Evolutionary conservation across 1,139 yeast genomes (phyloP), one percentile per base, ranked within the genome.

Genomic region (Nakaseomyces sp.): DNA sequence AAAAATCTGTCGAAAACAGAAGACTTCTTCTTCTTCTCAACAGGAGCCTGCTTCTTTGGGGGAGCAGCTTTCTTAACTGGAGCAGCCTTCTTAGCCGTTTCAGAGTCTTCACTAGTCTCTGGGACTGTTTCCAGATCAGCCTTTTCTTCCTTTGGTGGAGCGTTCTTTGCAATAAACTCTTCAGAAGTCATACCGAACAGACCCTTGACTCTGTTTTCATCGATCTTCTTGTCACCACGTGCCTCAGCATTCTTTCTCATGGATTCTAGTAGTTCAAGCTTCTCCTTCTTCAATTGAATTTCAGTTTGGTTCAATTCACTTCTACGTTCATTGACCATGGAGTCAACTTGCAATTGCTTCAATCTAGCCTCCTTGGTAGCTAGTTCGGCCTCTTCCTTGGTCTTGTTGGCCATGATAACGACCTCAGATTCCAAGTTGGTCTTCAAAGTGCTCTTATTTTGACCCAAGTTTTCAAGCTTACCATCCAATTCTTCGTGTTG

Each of bases 311-410:
- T 56, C 35, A 61, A 46, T 38, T 59, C 57, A 42, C 55, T 52
- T 40, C 57, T 56, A 40, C 61, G 57, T 44, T 58, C 59, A 46
- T 59, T 59, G 42, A 60, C 48, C 42, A 57, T 40, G 17, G 61
- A 55, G 43, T 58, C 64, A 15, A 57, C 54, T 44, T 61, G 59
- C 30, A 57, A 46, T 43, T 59, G 61, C 43, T 55, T 58, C 42
- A 60, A 42, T 18, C 58, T 57, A 9, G 59, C 57, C 41, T 59
- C 58, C 38, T 61, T 58, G 9, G 58, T 43, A 1, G 65, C 55
- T 26, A 58, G 45, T 18, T 50, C 54, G 33, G 63, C 60, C 43
- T 53, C 52, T 44, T 58, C 61, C 39, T 58, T 55, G 9, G 57
- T 57, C 39, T 50, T 55, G 22, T 55, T 50, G 12, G 61, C 60